Conservation (phyloP, 306 rosid genomes). For the Vicia faba region DNA sequence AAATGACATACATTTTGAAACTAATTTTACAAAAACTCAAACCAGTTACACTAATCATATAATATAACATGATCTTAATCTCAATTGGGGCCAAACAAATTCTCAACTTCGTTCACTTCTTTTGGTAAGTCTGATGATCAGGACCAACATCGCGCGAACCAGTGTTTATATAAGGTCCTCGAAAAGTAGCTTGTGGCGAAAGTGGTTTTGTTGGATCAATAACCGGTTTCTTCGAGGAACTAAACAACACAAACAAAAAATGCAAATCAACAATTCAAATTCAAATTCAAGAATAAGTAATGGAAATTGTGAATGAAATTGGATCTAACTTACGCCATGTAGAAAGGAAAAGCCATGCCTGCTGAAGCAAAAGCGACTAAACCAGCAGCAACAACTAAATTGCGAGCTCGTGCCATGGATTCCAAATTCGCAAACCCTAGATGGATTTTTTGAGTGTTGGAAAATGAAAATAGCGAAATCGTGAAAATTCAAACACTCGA, state of each 20-base stretch:
- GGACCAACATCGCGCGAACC: slow-evolving; percentile 93
- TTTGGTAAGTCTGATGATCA: slow-evolving; percentile 53
- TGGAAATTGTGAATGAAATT: background rate
- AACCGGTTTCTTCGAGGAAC: slow-evolving; percentile 81
- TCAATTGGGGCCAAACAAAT: background rate
- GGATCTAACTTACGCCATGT: slow-evolving; percentile 77
- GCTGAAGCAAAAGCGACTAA: slow-evolving; percentile 66
- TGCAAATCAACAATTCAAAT: background rate
- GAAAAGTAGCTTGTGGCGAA: slow-evolving; percentile 90
- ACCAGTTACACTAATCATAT: background rate
- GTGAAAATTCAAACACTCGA: background rate
- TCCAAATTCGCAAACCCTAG: slow-evolving; percentile 31
- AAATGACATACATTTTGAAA: background rate
- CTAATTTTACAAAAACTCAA: background rate
- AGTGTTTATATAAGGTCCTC: slow-evolving; percentile 95
- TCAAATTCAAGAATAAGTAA: background rate
- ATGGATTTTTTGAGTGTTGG: background rate
- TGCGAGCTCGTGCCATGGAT: slow-evolving; percentile 61
- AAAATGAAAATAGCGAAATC: background rate
- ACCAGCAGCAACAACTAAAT: slow-evolving; percentile 69
- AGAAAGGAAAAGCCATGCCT: slow-evolving; percentile 94
- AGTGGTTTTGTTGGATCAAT: slow-evolving; percentile 84
- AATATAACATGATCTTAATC: slow-evolving; percentile 1
- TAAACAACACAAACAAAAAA: slow-evolving; percentile 28
- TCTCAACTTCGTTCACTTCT: slow-evolving; percentile 56